Base-by-base conservation (phyloP, 108 stramenopile genomes). In the Pseudonitzschia multiseries region DNA sequence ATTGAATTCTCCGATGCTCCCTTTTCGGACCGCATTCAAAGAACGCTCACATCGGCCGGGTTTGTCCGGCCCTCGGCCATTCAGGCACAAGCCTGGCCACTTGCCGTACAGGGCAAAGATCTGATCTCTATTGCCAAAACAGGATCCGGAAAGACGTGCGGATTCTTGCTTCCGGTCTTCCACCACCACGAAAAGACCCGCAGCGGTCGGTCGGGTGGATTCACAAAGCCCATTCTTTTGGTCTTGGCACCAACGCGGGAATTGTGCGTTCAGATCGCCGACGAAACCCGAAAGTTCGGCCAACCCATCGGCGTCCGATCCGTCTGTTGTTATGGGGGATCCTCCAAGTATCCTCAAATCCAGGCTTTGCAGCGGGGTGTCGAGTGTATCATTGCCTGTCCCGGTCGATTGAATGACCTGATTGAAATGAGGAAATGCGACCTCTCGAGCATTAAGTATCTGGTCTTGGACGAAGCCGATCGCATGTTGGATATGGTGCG, bases 111-210 rank as follows among this genome's bases (percentile, higher is more conserved):
- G 21, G 94, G 92, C 14, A 71, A 83, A 12, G 99, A 99, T 83
- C 80, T 99, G 73, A 99, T 99, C 82, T 96, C 84, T 51, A 97
- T 98, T 78, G 99, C 99, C 50, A 98, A 99, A 76, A 99, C 99
- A 10, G 99, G 99, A 24, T 90, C 88, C 51, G 99, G 96, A 52
- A 91, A 94, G 73, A 99, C 99, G 26, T 96, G 93, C 46, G 99
- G 96, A 14, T 99, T 99, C 83, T 82, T 99, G 51, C 75, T 99
- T 52, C 99, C 99, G 26, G 85, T 88, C 22, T 94, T 98, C 74
- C 85, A 96, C 59, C 73, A 86, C 65, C 84, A 91, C 71, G 76
- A 90, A 52, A 68, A 89, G 75, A 24, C 8, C 18, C 60, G 46
- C 21, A 62, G 50, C 22, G 66, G 69, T 22, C 48, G 68, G 65